phyloP scores from a whole-genome alignment of 441 rosid genomes.

The Adansonia madagascariensis region DNA sequence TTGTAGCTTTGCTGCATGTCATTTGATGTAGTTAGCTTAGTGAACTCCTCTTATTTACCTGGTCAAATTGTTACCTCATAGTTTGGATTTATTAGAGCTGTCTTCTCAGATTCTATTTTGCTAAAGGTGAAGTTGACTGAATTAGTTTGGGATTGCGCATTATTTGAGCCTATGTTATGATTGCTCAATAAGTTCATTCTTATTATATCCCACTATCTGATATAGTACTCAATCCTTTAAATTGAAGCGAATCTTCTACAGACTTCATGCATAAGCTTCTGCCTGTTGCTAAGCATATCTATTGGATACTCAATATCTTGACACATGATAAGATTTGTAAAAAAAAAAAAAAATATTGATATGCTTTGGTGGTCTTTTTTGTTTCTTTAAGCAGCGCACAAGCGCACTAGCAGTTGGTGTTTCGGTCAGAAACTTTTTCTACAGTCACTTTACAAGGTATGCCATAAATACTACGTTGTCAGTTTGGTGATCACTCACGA shows the following conservation, averaged over 20 bases:
- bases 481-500: neutral
- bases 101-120: neutral
- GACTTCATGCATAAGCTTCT: neutral
- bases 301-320: neutral
- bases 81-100: neutral
- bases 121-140: neutral
- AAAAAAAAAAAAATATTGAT: neutral
- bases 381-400: constrained; percentile 52
- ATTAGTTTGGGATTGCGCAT: neutral
- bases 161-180: neutral
- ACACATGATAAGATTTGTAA: neutral
- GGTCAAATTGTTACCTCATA: neutral
- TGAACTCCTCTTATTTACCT: neutral
- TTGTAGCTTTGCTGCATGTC: neutral
- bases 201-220: neutral
- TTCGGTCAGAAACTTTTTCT: constrained; percentile 79
- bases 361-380: constrained; percentile 22
- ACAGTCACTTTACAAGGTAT: constrained; percentile 85
- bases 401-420: constrained; percentile 65
- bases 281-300: no score
- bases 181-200: neutral
- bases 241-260: neutral
- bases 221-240: neutral
- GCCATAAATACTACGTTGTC: constrained; percentile 13
- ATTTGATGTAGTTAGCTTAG: neutral